These are phyloP conservation scores for Paulownia fortunei DNA, from an alignment of 257 asterid species.

Conservation along the genomic window DNA sequence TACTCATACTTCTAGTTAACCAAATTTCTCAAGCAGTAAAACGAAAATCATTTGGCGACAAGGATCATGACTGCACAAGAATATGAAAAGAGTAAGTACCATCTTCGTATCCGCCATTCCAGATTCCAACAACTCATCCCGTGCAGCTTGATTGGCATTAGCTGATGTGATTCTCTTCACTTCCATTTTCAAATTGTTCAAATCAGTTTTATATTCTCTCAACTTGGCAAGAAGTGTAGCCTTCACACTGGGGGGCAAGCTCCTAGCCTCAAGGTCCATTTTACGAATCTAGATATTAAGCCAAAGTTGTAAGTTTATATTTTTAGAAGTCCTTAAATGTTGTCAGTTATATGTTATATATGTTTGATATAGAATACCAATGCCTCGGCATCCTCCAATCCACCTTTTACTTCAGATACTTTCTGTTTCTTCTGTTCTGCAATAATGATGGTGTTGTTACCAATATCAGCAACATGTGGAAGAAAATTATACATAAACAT, in stretches of 20 bases:
- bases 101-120: conserved; percentile 67
- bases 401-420: conserved; percentile 55
- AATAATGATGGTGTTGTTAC: conserved; percentile 25
- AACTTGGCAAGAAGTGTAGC: conserved; percentile 77
- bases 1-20: neutral
- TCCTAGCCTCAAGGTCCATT: conserved; percentile 94
- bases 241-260: conserved; percentile 73
- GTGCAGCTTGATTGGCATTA: conserved; percentile 60
- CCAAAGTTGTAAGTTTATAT: conserved; percentile 7
- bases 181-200: conserved; percentile 76
- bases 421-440: conserved; percentile 77
- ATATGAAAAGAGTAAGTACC: conserved; percentile 45
- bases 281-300: conserved; percentile 64
- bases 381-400: conserved; percentile 68
- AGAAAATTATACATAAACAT: neutral
- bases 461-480: conserved; percentile 22
- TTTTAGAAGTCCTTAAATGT: too few species aligned
- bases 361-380: conserved; percentile 45
- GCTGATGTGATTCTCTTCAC: conserved; percentile 71
- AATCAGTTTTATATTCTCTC: conserved; percentile 81
- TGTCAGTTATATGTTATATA: too few species aligned
- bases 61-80: neutral
- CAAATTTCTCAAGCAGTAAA: neutral
- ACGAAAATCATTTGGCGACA: neutral
- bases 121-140: conserved; percentile 75